phyloP scores from a whole-genome alignment of 495 filamentous ascomycete genomes.

The Penicillium simplicissimum region DNA sequence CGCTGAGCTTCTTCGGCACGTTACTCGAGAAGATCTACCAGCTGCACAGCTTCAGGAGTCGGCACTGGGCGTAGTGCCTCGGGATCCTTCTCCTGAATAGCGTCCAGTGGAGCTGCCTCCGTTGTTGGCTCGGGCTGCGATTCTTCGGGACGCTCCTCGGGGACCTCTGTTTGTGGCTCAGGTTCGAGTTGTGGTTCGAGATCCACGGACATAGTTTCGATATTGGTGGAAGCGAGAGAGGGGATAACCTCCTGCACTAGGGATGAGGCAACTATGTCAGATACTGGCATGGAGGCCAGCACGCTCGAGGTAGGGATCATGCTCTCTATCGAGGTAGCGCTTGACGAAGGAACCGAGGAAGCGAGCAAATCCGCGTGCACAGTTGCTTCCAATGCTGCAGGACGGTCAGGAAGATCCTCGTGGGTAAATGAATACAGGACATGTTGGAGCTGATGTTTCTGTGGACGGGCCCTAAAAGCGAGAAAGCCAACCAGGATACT shows the following conservation, averaged over 20 bases:
- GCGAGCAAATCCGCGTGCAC: slow-evolving; percentile 3
- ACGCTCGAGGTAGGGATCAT: neutral
- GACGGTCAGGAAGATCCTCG: slow-evolving; percentile 11
- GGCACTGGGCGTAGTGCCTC: neutral
- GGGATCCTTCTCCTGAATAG: neutral
- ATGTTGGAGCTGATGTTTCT: slow-evolving; percentile 9
- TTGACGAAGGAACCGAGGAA: neutral
- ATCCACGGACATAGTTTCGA: neutral
- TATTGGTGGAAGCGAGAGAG: neutral
- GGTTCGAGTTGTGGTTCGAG: neutral
- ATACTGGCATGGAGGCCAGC: neutral
- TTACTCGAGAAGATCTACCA: neutral
- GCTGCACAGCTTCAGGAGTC: too few relatives aligned
- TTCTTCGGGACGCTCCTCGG: neutral
- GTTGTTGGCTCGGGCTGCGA: too few relatives aligned
- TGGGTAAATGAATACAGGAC: slow-evolving; percentile 21
- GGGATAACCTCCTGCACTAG: neutral
- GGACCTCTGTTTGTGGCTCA: neutral
- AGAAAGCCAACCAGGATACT: slow-evolving; percentile 61
- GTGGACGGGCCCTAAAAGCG: slow-evolving; percentile 31
- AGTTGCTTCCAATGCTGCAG: neutral
- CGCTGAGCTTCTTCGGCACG: neutral
- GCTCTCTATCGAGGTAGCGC: neutral
- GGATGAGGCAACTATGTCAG: neutral
- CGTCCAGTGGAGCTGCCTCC: neutral